Conservation (phyloP, 495 filamentous ascomycete genomes). For the Aspergillus baeticus region DNA sequence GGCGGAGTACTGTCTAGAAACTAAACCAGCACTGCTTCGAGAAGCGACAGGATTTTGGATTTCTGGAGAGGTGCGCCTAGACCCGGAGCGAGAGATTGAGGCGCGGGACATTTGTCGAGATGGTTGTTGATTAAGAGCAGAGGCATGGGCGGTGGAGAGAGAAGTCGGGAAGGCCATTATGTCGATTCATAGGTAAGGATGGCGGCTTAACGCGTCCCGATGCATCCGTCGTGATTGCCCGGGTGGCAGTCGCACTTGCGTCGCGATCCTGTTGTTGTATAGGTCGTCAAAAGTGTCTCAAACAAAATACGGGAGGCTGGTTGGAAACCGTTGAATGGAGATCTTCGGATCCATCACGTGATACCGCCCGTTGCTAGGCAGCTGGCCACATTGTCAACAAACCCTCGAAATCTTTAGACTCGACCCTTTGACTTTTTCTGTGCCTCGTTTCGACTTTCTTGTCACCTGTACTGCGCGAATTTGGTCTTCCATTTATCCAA, state of each 20-base stretch:
- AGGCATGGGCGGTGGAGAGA: constrained; percentile 37
- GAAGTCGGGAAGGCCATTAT: constrained; percentile 43
- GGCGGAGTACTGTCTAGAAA: constrained; percentile 37
- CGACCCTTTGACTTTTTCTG: no score
- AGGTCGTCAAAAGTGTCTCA: constrained; percentile 11
- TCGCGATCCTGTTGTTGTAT: constrained; percentile 17
- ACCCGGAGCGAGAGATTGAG: constrained; percentile 39
- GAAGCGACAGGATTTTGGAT: constrained; percentile 20
- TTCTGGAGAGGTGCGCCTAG: constrained; percentile 42
- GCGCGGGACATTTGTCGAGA: constrained; percentile 43
- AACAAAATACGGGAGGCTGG: constrained; percentile 24
- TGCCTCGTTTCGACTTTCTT: no score
- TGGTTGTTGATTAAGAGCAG: constrained; percentile 33
- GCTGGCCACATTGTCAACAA: constrained; percentile 20
- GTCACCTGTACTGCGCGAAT: not conserved
- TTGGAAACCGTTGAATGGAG: constrained; percentile 1
- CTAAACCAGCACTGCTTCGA: constrained; percentile 20
- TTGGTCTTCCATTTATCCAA: no score
- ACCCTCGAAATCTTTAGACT: not conserved
- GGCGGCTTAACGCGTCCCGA: constrained; percentile 19
- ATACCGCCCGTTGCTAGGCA: constrained; percentile 16
- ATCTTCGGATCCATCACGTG: constrained; percentile 16
- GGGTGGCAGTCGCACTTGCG: constrained; percentile 13
- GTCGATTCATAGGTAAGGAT: constrained; percentile 16
- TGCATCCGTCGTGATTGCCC: constrained; percentile 15